These are phyloP conservation scores for Coccinonectria pachysandricola DNA, from an alignment of 2,329 filamentous ascomycete genomes.

Conservation along the genomic window DNA sequence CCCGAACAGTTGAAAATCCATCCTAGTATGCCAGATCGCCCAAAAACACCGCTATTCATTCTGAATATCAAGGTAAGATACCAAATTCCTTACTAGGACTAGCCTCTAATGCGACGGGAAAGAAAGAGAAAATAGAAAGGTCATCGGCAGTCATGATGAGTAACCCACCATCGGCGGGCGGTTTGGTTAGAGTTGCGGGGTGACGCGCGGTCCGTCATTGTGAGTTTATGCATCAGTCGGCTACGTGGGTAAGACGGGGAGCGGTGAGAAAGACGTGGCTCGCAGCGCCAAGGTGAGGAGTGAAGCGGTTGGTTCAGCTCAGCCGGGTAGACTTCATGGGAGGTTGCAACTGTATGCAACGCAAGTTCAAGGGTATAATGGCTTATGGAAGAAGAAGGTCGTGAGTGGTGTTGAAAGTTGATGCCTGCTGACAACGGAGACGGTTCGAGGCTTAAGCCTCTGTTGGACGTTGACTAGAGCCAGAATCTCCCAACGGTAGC, in stretches of 20 bases:
- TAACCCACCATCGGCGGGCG: not conserved
- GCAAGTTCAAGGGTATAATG: not conserved
- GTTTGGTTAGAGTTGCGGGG: not conserved
- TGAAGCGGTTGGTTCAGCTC: not conserved
- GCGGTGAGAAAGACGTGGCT: too few species aligned
- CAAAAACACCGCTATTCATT: conserved; percentile 14
- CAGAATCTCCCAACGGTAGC: conserved; percentile 28
- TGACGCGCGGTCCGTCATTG: not conserved
- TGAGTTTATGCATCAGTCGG: not conserved
- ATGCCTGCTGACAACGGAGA: not conserved
- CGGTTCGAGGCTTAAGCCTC: conserved; percentile 9
- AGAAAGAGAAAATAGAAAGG: conserved; percentile 4
- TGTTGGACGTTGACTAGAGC: conserved; percentile 10
- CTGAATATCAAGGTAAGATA: conserved; percentile 1
- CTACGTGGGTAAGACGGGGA: too few species aligned
- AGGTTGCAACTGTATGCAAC: not conserved
- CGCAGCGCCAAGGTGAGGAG: too few species aligned
- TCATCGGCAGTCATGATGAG: not conserved
- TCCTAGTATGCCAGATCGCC: conserved; percentile 12
- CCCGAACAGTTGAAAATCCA: conserved; percentile 6
- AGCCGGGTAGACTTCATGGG: not conserved
- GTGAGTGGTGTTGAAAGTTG: not conserved
- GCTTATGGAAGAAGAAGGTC: not conserved
- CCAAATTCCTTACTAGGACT: not conserved
- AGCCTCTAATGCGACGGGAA: conserved; percentile 1